Base-by-base conservation (phyloP, 495 filamentous ascomycete species). In the Penicillium parvum region DNA sequence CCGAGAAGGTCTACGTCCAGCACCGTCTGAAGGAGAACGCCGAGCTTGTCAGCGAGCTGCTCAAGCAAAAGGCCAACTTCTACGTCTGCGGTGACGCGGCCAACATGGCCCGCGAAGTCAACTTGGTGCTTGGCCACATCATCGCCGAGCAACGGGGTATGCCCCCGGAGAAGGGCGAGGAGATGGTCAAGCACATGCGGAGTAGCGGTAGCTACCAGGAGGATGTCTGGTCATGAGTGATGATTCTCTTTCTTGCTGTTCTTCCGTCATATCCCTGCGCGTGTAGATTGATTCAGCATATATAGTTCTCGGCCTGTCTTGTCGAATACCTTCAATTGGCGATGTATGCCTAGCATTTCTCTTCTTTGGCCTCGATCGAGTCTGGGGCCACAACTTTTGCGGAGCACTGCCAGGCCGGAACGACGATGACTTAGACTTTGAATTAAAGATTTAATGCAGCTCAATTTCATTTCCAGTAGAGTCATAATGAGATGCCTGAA, bases 21-120 rank as follows among this genome's bases (percentile, higher is more conserved):
- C 90, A 99, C 65, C 75, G 86, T 45, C 74, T 99, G 43, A 78
- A 84, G 64, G 88, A 96, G 64, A 71, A 81, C 16, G 86, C 88
- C 20, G 74, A 83, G 38, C 79, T 95, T 49, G 76, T 99, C 68
- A 92, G 95, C 64, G 79, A 90, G 50, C 81, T 99, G 3, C 74
- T 99, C 8, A 72, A 86, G 58, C 88, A 96, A 61, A 84, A 84
- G 57, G 91, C 85, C 11, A 96, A 91, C 66, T 88, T 99, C 71
- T 99, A 99, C 61, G 92, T 99, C 23, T 99, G 92, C 58, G 92
- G 92, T 68, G 92, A 99, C 55, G 92, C 92, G 5, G 87, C 94
- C 35, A 91, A 96, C 71, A 99, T 99, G 92, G 92, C 92, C 27
- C 80, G 94, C 32, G 92, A 97, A 60, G 92, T 99, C 66, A 97